These are phyloP conservation scores for Solanum commersonii DNA, from an alignment of 257 asterid genomes.

Conservation along the genomic window DNA sequence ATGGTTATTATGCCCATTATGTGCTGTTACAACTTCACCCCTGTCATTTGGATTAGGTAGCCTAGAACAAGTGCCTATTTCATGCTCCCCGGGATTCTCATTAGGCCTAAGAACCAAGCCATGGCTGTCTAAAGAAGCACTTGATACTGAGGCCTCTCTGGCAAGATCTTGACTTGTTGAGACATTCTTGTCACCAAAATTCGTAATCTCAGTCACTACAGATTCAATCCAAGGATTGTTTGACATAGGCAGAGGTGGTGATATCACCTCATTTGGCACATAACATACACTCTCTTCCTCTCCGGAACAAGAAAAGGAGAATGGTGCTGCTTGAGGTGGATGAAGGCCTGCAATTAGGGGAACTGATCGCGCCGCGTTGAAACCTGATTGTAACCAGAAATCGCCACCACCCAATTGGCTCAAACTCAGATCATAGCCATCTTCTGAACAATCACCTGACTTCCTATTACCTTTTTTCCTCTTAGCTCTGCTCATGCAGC, in stretches of 20 bases:
- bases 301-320: slow-evolving; percentile 52
- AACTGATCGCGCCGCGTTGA: slow-evolving; percentile 15
- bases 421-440: slow-evolving; percentile 34
- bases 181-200: slow-evolving; percentile 37
- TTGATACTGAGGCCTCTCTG: slow-evolving; percentile 54
- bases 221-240: slow-evolving; percentile 77
- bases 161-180: slow-evolving; percentile 31
- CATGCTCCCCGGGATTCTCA: slow-evolving; percentile 25
- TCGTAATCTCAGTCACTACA: slow-evolving; percentile 41
- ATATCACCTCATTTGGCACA: slow-evolving; percentile 25
- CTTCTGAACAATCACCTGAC: slow-evolving; percentile 22
- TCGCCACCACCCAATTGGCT: slow-evolving; percentile 35
- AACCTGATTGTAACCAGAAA: slow-evolving; percentile 60
- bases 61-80: slow-evolving; percentile 51
- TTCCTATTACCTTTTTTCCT: slow-evolving; percentile 44
- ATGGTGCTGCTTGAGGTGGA: slow-evolving; percentile 32
- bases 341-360: slow-evolving; percentile 14
- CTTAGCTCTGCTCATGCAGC: slow-evolving; percentile 40
- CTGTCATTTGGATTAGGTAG: slow-evolving; percentile 23
- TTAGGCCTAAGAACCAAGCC: slow-evolving; percentile 29
- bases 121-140: slow-evolving; percentile 54
- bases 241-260: slow-evolving; percentile 50
- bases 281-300: slow-evolving; percentile 51
- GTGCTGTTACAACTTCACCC: slow-evolving; percentile 20
- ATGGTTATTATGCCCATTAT: slow-evolving; percentile 21